Conservation (phyloP, 106 monocot species). For the Dendrobium nobile region DNA sequence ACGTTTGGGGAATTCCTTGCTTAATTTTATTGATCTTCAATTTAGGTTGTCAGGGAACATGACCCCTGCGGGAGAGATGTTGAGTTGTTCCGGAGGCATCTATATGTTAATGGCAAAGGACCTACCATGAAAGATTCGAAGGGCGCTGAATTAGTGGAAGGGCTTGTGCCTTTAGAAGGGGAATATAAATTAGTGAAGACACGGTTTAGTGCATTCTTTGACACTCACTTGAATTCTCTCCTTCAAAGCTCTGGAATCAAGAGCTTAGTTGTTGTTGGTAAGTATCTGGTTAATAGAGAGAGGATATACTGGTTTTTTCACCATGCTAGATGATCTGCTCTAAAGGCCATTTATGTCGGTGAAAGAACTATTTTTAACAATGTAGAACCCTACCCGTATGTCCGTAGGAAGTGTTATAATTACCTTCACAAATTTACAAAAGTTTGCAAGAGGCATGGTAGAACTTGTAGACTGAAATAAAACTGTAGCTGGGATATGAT, state of each 20-base stretch:
- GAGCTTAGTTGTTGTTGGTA: conserved; percentile 79
- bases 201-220: conserved; percentile 95
- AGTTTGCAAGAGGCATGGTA: neutral
- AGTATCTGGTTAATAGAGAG: conserved; percentile 12
- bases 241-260: conserved; percentile 63
- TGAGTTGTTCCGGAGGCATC: conserved; percentile 72
- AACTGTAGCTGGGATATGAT: neutral
- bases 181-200: conserved; percentile 90
- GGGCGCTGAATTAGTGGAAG: conserved; percentile 78
- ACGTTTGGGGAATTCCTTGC: neutral
- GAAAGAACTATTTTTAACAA: neutral
- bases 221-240: conserved; percentile 72
- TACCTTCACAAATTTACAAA: neutral
- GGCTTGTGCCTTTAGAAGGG: conserved; percentile 53
- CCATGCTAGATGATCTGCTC: neutral
- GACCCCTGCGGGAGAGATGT: conserved; percentile 83
- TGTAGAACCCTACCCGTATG: neutral
- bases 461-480: neutral
- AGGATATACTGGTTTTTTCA: neutral
- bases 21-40: neutral
- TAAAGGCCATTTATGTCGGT: neutral
- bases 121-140: conserved; percentile 55
- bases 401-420: neutral
- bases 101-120: conserved; percentile 61
- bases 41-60: conserved; percentile 90